Evolutionary conservation across 495 filamentous ascomycete species (phyloP), one percentile per base, ranked within the genome.

Genomic region (Penicillium desertorum): DNA sequence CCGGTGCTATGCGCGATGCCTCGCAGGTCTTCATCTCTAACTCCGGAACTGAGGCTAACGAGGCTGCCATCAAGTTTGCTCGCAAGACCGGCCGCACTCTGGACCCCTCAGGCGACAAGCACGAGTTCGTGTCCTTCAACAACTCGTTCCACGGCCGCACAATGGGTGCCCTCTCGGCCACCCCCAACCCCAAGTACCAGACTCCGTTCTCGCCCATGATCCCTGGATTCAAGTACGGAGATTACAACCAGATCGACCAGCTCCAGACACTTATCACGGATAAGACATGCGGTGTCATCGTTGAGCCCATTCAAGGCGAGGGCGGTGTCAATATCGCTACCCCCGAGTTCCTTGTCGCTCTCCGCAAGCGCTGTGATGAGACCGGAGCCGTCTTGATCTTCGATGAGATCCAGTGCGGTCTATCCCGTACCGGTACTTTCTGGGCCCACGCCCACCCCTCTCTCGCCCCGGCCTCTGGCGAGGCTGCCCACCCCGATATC

Each of bases 101-200:
- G 16, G 84, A 89, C 51, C 85, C 88, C 5, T 83, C 86, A 0
- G 89, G 89, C 19, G 75, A 72, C 5, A 96, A 98, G 73, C 71
- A 83, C 60, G 91, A 96, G 62, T 72, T 98, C 14, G 87, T 98
- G 53, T 92, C 89, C 32, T 98, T 98, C 80, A 68, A 88, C 57
- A 85, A 88, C 66, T 90, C 88, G 19, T 98, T 98, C 84, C 94
- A 98, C 74, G 94, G 94, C 60, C 87, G 94, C 51, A 96, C 95
- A 20, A 95, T 97, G 91, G 94, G 94, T 20, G 80, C 85, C 20
- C 73, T 98, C 25, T 92, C 88, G 22, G 94, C 95, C 0, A 98
- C 94, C 5, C 95, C 92, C n/a, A 98, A 98, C 75, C 90, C 91
- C 11, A 98, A 98, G 68, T 98, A 98, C 74, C 94, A 98, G 70